Conservation (phyloP, 805 yeast genomes). For the Wickerhamiella bombiphila region DNA sequence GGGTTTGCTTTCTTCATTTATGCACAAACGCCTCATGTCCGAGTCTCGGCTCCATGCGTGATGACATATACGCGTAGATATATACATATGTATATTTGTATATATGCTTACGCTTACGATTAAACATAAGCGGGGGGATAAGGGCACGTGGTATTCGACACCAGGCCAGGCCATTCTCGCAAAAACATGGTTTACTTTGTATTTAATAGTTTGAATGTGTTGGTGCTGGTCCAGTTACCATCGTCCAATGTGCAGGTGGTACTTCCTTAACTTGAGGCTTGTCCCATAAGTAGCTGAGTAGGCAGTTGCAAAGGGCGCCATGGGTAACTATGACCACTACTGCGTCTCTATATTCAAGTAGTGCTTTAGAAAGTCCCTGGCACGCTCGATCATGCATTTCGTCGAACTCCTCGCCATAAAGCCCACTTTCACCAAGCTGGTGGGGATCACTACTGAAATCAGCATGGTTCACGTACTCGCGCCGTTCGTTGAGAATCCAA, state of each 20-base stretch:
- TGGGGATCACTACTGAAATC: constrained; percentile 11
- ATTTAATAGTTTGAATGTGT: too few relatives aligned
- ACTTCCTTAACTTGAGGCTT: constrained; percentile 22
- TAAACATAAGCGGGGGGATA: too few relatives aligned
- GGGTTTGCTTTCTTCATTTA: too few relatives aligned
- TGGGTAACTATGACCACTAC: constrained; percentile 24
- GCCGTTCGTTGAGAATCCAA: constrained; percentile 14
- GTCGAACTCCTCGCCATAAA: constrained; percentile 26
- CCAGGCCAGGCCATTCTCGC: too few relatives aligned
- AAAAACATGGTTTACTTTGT: too few relatives aligned
- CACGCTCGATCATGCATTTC: constrained; percentile 24
- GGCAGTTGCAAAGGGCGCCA: constrained; percentile 28
- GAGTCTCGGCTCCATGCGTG: too few relatives aligned
- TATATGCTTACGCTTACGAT: too few relatives aligned
- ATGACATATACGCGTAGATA: too few relatives aligned
- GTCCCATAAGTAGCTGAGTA: constrained; percentile 22
- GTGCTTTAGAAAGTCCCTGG: constrained; percentile 17
- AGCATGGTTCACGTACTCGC: constrained; percentile 4
- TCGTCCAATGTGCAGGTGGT: constrained; percentile 17
- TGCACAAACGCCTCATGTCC: too few relatives aligned
- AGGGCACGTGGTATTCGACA: too few relatives aligned
- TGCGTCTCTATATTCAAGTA: constrained; percentile 5
- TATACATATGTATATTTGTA: too few relatives aligned
- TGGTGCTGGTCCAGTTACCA: too few relatives aligned
- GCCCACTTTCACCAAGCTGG: constrained; percentile 16